Evolutionary conservation across 2,329 filamentous ascomycete genomes (phyloP).

Genomic region (Calonectria ilicicola): DNA sequence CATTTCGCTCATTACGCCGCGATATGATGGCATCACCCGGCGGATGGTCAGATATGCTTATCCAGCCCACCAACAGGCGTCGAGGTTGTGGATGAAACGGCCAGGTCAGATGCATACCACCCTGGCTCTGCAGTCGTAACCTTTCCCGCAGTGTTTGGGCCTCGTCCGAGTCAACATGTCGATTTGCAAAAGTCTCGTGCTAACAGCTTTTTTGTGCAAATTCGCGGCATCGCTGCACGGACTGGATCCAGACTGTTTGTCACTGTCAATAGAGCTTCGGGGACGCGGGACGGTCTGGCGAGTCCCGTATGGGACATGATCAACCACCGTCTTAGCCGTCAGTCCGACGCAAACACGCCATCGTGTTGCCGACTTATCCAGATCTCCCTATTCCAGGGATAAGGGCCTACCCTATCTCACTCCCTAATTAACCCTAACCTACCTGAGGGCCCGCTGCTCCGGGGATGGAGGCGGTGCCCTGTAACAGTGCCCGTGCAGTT

Average conservation of each 20-base stretch:
- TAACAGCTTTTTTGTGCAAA: not conserved
- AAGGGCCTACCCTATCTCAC: conserved; percentile 25
- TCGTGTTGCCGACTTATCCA: conserved; percentile 43
- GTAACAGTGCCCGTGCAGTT: conserved; percentile 16
- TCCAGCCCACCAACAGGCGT: conserved; percentile 30
- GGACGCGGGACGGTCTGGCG: conserved; percentile 16
- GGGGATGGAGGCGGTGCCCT: not conserved
- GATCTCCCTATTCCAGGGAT: conserved; percentile 35
- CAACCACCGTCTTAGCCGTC: conserved; percentile 27
- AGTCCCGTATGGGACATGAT: conserved; percentile 19
- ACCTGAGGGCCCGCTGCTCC: not conserved
- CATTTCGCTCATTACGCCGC: conserved; percentile 38
- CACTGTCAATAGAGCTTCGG: not conserved
- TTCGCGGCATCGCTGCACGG: not conserved
- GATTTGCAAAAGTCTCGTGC: not conserved
- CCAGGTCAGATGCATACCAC: conserved; percentile 12
- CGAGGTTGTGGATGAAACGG: conserved; percentile 24
- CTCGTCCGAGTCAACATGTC: not conserved
- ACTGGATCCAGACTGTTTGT: not conserved
- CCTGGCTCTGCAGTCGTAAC: not conserved
- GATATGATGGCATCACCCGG: conserved; percentile 43
- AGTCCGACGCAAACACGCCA: conserved; percentile 37
- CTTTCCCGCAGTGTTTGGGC: not conserved
- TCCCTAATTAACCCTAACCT: conserved; percentile 26
- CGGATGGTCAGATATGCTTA: conserved; percentile 46